These are phyloP conservation scores for Trichoderma arundinaceum DNA, from an alignment of 2,329 filamentous ascomycete species.

Conservation along the genomic window DNA sequence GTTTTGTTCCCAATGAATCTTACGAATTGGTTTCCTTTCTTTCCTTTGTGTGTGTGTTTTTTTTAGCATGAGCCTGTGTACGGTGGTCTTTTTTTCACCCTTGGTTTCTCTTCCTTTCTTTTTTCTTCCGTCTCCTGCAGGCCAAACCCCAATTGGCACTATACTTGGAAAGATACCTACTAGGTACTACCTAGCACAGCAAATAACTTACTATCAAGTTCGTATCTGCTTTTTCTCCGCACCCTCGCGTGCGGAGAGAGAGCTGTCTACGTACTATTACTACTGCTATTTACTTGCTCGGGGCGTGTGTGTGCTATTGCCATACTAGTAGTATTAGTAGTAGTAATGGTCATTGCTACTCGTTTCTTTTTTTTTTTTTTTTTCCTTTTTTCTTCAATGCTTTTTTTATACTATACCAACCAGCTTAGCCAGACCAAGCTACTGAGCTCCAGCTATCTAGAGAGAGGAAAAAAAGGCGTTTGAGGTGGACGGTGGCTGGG, in stretches of 20 bases:
- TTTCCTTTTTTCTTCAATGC: too few relatives aligned
- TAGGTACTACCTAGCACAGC: constrained; percentile 12
- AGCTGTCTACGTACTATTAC: neutral
- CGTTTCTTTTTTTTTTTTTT: too few relatives aligned
- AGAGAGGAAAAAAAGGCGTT: too few relatives aligned
- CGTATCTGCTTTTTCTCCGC: too few relatives aligned
- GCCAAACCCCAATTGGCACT: neutral
- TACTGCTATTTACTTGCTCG: too few relatives aligned
- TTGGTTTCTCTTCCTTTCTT: neutral
- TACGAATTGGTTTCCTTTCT: constrained; percentile 9
- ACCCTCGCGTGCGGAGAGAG: neutral
- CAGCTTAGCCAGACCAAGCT: too few relatives aligned
- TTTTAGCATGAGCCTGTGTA: constrained; percentile 6
- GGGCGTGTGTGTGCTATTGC: too few relatives aligned
- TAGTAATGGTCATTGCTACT: too few relatives aligned
- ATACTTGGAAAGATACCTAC: constrained; percentile 12
- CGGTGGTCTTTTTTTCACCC: neutral
- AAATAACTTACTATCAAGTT: neutral
- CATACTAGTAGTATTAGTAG: too few relatives aligned
- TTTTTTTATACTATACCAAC: too few relatives aligned
- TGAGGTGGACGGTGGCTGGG: neutral
- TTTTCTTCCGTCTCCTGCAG: neutral
- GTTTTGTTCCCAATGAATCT: constrained; percentile 10
- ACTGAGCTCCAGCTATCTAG: too few relatives aligned
- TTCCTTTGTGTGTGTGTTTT: neutral